A percentile compares a stretch with the other conserved stretches of the same genome.
phyloP scores from a whole-genome alignment of 331 rosid genomes.

The Saraca asoca region DNA sequence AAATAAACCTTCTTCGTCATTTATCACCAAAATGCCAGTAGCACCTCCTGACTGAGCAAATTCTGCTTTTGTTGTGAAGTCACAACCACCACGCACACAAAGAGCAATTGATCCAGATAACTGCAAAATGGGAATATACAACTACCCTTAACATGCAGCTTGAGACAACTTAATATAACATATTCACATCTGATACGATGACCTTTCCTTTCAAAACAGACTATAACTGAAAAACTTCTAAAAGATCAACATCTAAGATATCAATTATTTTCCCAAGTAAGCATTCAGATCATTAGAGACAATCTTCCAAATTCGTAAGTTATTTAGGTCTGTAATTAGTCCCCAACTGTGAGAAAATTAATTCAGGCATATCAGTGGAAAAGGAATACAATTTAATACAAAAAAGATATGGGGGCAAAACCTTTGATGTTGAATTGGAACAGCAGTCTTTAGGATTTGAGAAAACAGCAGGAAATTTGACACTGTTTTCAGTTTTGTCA shows the following conservation, averaged over 20 bases:
- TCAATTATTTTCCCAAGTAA: neutral
- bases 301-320: neutral
- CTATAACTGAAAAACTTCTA: neutral
- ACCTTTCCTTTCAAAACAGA: slow-evolving; percentile 1
- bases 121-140: slow-evolving; percentile 41
- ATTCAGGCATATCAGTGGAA: slow-evolving; percentile 7
- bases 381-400: neutral
- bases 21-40: slow-evolving; percentile 60
- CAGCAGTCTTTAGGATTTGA: slow-evolving; percentile 70
- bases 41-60: slow-evolving; percentile 76
- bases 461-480: slow-evolving; percentile 48
- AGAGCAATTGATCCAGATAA: slow-evolving; percentile 70
- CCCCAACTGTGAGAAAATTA: neutral
- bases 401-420: slow-evolving; percentile 26
- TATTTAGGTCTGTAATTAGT: slow-evolving; percentile 7
- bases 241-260: slow-evolving; percentile 7
- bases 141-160: slow-evolving; percentile 13
- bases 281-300: slow-evolving; percentile 6
- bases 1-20: slow-evolving; percentile 65
- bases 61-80: slow-evolving; percentile 71
- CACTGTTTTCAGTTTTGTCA: slow-evolving; percentile 30
- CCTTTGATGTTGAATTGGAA: slow-evolving; percentile 62
- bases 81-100: slow-evolving; percentile 79
- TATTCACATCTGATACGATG: neutral
- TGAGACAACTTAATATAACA: slow-evolving; percentile 16